Evolutionary conservation across 306 rosid genomes (phyloP).

Genomic region (Vachellia pachyceras): DNA sequence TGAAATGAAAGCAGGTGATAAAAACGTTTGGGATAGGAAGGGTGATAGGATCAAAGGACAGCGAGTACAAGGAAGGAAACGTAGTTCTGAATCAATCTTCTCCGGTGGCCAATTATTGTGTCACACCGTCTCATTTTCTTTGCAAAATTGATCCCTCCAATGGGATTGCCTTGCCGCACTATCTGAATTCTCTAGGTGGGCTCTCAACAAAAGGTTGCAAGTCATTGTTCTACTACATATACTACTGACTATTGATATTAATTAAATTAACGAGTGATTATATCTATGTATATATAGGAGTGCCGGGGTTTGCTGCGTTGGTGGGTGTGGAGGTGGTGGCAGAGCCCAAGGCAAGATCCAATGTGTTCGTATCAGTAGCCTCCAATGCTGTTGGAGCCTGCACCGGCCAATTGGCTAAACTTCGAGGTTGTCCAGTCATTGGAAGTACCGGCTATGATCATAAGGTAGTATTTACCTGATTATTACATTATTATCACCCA

Average conservation of each 20-base stretch:
- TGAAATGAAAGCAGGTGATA: constrained; percentile 46
- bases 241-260: background rate
- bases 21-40: constrained; percentile 44
- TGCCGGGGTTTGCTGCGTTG: constrained; percentile 77
- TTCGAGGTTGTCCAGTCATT: constrained; percentile 64
- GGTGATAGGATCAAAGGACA: constrained; percentile 51
- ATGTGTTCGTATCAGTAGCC: constrained; percentile 68
- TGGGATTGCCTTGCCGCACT: constrained; percentile 57
- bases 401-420: constrained; percentile 76
- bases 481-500: too few species aligned
- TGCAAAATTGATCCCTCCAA: constrained; percentile 44
- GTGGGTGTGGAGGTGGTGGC: constrained; percentile 56
- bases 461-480: constrained; percentile 30
- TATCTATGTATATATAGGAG: constrained; percentile 33
- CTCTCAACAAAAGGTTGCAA: background rate
- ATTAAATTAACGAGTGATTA: background rate
- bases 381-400: constrained; percentile 66
- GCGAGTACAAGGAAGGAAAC: constrained; percentile 51
- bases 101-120: constrained; percentile 52
- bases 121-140: constrained; percentile 33
- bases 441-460: constrained; percentile 66
- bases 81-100: constrained; percentile 36
- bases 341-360: constrained; percentile 52
- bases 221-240: too few species aligned
- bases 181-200: constrained; percentile 44